Evolutionary conservation across 2,329 filamentous ascomycete species (phyloP), one percentile per base, ranked within the genome.

Genomic region (Trichothecium sympodiale): DNA sequence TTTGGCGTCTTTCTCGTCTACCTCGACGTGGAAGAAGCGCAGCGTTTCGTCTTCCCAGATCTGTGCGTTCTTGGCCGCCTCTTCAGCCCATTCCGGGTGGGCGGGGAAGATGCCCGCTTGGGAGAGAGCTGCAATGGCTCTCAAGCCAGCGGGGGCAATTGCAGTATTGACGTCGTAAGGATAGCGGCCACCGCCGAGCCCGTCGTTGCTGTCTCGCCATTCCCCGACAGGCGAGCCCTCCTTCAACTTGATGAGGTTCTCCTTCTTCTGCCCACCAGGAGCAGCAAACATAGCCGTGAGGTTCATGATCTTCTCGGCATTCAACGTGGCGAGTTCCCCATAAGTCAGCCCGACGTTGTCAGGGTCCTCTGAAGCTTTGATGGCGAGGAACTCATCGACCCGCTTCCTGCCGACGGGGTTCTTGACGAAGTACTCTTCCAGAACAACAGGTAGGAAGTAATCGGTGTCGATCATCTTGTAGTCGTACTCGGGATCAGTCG

Each of bases 161-260:
- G 72, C 76, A 0, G 71, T 71, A 45, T 80, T 81, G 17, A 80
- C 75, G 41, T 80, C 68, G 46, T 75, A 80, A 0, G 77, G 75
- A n/a, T 78, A 72, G 0, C 69, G 63, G 2, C 73, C 76, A 25
- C 73, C 73, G 2, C 71, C 77, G 12, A 80, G 50, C 12, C 77
- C 75, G 34, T 69, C 69, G 1, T 57, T 64, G 13, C 69, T 75
- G 42, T 81, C 77, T 33, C 77, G 63, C 77, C 76, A 81, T 48
- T 81, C 57, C 0, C 77, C 77, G 0, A 78, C 71, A 1, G 63
- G 42, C 40, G 77, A 53, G 6, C 57, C 64, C 0, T 66, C 47
- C 39, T 73, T 74, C 0, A 81, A 58, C 39, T 66, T 70, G 12
- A 80, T 67, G 3, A 81, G 55, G 23, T 80, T 80, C 0, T 62